Evolutionary conservation across 768 basidiomycete genomes (phyloP).

Genomic region (Antrodiella citrinella): DNA sequence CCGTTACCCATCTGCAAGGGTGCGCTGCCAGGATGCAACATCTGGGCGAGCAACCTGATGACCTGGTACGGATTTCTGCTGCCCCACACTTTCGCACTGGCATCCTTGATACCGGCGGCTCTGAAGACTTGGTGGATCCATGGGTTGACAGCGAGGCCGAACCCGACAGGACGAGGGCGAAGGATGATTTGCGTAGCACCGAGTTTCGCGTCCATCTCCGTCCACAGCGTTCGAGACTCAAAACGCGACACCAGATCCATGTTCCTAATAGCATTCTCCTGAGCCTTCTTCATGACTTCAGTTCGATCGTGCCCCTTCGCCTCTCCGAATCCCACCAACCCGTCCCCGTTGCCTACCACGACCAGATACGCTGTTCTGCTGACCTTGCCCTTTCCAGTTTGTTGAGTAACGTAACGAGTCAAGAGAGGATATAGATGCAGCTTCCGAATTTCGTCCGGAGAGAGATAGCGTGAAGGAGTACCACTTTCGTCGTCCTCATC

Average conservation of each 20-base stretch:
- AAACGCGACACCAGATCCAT: slow-evolving; percentile 95
- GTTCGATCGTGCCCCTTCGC: slow-evolving; percentile 59
- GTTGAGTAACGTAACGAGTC: slow-evolving; percentile 62
- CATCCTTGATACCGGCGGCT: slow-evolving; percentile 92
- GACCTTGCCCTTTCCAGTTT: slow-evolving; percentile 93
- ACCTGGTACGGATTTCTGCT: slow-evolving; percentile 82
- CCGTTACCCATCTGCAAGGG: slow-evolving; percentile 80
- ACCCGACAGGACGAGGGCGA: slow-evolving; percentile 80
- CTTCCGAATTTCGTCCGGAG: slow-evolving; percentile 18
- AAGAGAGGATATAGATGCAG: slow-evolving; percentile 36
- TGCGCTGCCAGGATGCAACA: slow-evolving; percentile 80
- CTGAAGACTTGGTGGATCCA: slow-evolving; percentile 83
- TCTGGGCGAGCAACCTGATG: slow-evolving; percentile 74
- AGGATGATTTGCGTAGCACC: slow-evolving; percentile 76
- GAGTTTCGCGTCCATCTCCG: slow-evolving; percentile 78
- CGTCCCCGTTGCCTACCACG: slow-evolving; percentile 77
- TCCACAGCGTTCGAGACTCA: slow-evolving; percentile 93
- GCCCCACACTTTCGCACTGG: slow-evolving; percentile 93
- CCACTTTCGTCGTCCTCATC: slow-evolving; percentile 5
- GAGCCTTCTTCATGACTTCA: slow-evolving; percentile 50
- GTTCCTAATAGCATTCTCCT: slow-evolving; percentile 65
- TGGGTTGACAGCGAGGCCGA: slow-evolving; percentile 87
- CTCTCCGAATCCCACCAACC: slow-evolving; percentile 76
- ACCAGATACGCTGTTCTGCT: slow-evolving; percentile 51
- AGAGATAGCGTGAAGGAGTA: slow-evolving; percentile 28